Conservation (phyloP, 176 grass and related monocot species). For the Areca catechu region DNA sequence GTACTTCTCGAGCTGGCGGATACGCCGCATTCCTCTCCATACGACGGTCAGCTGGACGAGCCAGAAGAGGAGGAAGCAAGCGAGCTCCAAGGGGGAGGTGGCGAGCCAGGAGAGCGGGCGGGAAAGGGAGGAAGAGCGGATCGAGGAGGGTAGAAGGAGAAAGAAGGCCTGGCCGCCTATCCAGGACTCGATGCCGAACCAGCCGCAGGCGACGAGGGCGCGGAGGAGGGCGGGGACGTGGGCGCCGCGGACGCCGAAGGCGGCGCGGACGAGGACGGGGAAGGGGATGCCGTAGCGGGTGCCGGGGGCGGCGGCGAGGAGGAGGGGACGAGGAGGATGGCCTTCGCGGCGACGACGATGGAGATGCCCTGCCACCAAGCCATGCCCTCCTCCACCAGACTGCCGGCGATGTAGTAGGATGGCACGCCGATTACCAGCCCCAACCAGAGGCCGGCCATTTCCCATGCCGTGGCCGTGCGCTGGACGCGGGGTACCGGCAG, state of each 20-base stretch:
- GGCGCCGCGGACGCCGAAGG: slow-evolving; percentile 23
- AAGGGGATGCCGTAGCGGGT: slow-evolving; percentile 25
- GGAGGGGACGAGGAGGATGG: slow-evolving; percentile 24
- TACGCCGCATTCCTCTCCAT: slow-evolving; percentile 23
- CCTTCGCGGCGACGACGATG: slow-evolving; percentile 8
- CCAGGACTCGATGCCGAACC: slow-evolving; percentile 39
- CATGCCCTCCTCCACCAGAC: slow-evolving; percentile 24
- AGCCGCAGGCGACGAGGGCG: slow-evolving; percentile 34
- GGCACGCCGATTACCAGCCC: slow-evolving; percentile 18
- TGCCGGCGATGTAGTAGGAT: slow-evolving; percentile 16
- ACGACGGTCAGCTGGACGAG: slow-evolving; percentile 20
- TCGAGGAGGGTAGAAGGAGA: slow-evolving; percentile 14
- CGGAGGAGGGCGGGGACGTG: slow-evolving; percentile 23
- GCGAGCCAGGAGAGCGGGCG: slow-evolving; percentile 22
- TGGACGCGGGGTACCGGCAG: slow-evolving; percentile 4
- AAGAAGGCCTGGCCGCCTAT: slow-evolving; percentile 29
- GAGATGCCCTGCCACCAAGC: slow-evolving; percentile 27
- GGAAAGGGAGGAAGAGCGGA: slow-evolving; percentile 11
- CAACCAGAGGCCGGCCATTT: slow-evolving; percentile 27
- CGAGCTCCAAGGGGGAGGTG: slow-evolving; percentile 25
- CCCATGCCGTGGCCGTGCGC: slow-evolving; percentile 18
- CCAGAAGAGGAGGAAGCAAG: slow-evolving; percentile 31
- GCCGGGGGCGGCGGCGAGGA: slow-evolving; percentile 14
- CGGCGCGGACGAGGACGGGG: slow-evolving; percentile 17
- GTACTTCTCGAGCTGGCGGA: slow-evolving; percentile 17